A percentile compares a stretch with the other conserved stretches of the same genome.
Conservation (phyloP, 2,329 filamentous ascomycete species). For the Aureobasidium mangrovei region DNA sequence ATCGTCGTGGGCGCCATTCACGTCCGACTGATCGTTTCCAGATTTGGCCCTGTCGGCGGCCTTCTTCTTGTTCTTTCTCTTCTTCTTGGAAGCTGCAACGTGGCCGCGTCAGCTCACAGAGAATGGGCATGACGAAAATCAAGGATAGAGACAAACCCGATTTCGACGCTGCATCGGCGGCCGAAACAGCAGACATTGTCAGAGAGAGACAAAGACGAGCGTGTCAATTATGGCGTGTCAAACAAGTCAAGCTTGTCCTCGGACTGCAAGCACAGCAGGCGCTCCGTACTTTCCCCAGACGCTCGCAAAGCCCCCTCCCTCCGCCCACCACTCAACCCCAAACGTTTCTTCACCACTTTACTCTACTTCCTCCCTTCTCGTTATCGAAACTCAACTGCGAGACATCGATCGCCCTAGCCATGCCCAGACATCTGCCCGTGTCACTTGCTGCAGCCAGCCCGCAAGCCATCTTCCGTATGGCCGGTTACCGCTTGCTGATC, state of each 20-base stretch:
- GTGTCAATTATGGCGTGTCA: neutral
- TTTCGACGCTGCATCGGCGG: slow-evolving; percentile 15
- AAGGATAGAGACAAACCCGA: slow-evolving; percentile 16
- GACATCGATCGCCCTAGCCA: neutral
- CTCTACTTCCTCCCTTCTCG: neutral
- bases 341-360: neutral
- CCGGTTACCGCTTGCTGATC: neutral
- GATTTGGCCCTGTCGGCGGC: slow-evolving; percentile 35
- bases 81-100: slow-evolving; percentile 40
- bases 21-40: slow-evolving; percentile 29
- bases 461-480: slow-evolving; percentile 11
- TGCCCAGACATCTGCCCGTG: neutral
- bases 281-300: slow-evolving; percentile 6
- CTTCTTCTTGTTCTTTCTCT: slow-evolving; percentile 52
- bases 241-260: neutral
- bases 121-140: neutral
- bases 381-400: neutral
- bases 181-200: slow-evolving; percentile 17
- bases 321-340: neutral
- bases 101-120: slow-evolving; percentile 15
- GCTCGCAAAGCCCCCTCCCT: neutral
- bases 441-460: slow-evolving; percentile 2
- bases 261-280: slow-evolving; percentile 3
- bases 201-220: neutral
- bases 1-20: slow-evolving; percentile 28